A percentile compares a stretch with the other conserved stretches of the same genome.
Evolutionary conservation across 2,329 filamentous ascomycete genomes (phyloP).

Genomic region (Pseudocercospora musae): DNA sequence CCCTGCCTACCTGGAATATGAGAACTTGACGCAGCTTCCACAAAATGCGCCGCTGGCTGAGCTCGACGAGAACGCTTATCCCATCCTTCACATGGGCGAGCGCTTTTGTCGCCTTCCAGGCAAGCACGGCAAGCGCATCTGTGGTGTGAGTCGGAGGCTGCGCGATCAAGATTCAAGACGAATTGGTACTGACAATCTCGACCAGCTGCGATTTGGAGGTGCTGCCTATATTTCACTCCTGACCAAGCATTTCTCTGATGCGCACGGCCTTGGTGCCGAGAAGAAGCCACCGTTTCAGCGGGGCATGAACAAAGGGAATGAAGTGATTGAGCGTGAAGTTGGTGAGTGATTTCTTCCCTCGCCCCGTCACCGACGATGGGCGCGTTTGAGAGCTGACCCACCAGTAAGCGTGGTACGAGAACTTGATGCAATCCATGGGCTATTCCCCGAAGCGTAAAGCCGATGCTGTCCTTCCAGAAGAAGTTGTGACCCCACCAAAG

Average conservation of each 20-base stretch:
- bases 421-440: not conserved
- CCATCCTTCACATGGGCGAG: slow-evolving; percentile 3
- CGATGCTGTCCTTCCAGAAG: not conserved
- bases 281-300: not conserved
- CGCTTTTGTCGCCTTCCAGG: slow-evolving; percentile 3
- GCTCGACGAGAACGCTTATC: slow-evolving; percentile 4
- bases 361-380: not conserved
- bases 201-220: not conserved
- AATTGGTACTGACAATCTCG: not conserved
- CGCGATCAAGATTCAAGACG: not conserved
- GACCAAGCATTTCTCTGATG: not conserved
- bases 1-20: not conserved
- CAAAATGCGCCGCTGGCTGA: not conserved
- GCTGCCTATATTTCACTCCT: not conserved
- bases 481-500: not conserved
- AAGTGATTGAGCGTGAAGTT: not conserved
- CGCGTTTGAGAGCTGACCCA: not conserved
- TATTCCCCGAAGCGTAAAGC: not conserved
- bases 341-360: not conserved
- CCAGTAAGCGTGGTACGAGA: not conserved
- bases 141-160: not conserved
- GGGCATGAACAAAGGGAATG: not conserved
- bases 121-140: not conserved
- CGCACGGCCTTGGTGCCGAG: not conserved
- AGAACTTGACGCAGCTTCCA: not conserved